Evolutionary conservation across 306 rosid species (phyloP), one percentile per base, ranked within the genome.

Genomic region (Begonia masoniana): DNA sequence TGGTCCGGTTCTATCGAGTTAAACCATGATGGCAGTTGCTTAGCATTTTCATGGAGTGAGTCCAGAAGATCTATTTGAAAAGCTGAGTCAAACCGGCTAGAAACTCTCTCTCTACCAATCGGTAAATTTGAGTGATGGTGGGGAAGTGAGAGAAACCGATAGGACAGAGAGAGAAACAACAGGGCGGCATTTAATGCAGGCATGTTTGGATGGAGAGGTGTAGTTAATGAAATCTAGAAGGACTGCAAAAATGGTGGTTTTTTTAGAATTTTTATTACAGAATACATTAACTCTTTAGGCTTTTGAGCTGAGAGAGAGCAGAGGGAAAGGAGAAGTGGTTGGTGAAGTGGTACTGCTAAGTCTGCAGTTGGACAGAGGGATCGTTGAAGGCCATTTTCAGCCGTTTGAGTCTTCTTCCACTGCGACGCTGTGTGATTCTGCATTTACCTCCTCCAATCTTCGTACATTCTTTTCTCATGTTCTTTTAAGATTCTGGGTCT

Each of bases 141-240:
- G 52, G 64, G 43, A 69, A 58, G 47, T 43, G 47, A 6, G 47
- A 43, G 50, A 15, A 48, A 12, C 9, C 52, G 24, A 21, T 21
- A 21, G 24, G 24, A 21, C 24, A 24, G 69, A 53, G 65, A 50
- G 63, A 54, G 75, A 76, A 54, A 11, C 52, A 45, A 52, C 56
- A 16, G 19, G 1, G 19, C 19, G 55, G 75, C 75, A 76, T 68
- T 76, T 49, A 69, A 76, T 69, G 78, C 66, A 42, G 62, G 65
- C 78, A 58, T 65, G 73, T 65, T 56, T 62, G 55, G 61, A 58
- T 72, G 35, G 56, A 65, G 59, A 61, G 64, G 10, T 59, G 13
- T 56, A 71, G 59, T 75, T 56, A 75, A 63, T 60, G 74, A 52
- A 58, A 66, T 14, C 52, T 56, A 17, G 17, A 67, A 54, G 64